phyloP scores from a whole-genome alignment of 768 basidiomycete genomes.

The Phanerochaete carnosa region DNA sequence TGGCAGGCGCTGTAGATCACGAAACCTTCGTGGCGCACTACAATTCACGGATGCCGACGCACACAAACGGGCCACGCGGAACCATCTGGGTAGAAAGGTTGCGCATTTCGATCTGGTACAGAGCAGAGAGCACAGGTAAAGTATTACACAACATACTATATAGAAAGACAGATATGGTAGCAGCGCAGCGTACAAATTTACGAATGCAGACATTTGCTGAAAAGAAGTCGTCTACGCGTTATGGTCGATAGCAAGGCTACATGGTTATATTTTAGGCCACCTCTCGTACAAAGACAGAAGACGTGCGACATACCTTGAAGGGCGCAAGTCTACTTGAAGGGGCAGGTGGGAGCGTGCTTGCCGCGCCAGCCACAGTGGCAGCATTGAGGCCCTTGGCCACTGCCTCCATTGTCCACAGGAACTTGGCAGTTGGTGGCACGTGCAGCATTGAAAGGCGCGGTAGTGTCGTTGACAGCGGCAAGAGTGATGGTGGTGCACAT shows the following conservation, averaged over 20 bases:
- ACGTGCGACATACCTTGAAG: background rate
- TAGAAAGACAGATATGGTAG: background rate
- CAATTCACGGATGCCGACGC: too few species aligned
- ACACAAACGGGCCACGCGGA: background rate
- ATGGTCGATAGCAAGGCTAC: too few species aligned
- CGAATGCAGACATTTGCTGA: background rate
- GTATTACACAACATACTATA: background rate
- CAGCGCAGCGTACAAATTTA: background rate
- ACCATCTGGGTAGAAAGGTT: too few species aligned
- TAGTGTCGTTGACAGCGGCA: background rate
- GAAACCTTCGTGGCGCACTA: background rate
- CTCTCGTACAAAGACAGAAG: background rate
- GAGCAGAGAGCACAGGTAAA: background rate
- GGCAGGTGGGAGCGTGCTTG: slow-evolving; percentile 54
- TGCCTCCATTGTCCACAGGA: background rate
- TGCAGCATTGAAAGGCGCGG: background rate
- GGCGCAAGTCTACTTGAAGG: slow-evolving; percentile 46
- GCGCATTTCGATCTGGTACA: too few species aligned
- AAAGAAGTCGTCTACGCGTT: too few species aligned
- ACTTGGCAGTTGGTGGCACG: too few species aligned
- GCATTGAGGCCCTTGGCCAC: slow-evolving; percentile 54
- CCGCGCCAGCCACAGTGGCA: slow-evolving; percentile 77
- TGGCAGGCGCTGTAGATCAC: slow-evolving; percentile 1
- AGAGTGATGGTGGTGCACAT: background rate
- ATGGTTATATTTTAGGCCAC: background rate